Conservation (phyloP, 164 flowering plant genomes). For the Liriodendron chinense region DNA sequence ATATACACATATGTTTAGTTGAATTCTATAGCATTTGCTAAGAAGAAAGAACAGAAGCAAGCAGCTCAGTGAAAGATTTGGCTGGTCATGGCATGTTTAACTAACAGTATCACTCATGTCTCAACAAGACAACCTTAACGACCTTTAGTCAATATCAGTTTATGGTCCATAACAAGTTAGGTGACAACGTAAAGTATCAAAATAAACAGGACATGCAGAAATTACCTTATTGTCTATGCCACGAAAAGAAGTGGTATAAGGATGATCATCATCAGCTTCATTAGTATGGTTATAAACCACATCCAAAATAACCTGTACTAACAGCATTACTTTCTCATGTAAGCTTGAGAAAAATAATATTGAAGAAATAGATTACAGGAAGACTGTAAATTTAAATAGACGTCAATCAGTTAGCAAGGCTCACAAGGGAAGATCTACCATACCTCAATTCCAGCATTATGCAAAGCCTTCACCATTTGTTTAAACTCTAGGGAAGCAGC, state of each 20-base stretch:
- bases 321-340: background rate
- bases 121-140: too few species aligned
- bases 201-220: background rate
- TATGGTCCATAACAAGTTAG: background rate
- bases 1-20: too few species aligned
- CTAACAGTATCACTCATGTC: too few species aligned
- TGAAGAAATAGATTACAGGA: background rate
- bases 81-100: background rate
- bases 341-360: background rate
- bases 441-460: slow-evolving; percentile 93
- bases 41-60: background rate
- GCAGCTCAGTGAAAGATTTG: background rate
- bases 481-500: slow-evolving; percentile 81
- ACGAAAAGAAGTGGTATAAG: slow-evolving; percentile 92
- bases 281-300: slow-evolving; percentile 98
- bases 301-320: slow-evolving; percentile 85
- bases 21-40: background rate
- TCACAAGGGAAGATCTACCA: background rate
- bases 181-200: background rate
- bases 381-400: background rate
- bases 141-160: background rate
- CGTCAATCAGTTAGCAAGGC: background rate
- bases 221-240: slow-evolving; percentile 93
- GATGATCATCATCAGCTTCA: slow-evolving; percentile 84
- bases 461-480: slow-evolving; percentile 94